Base-by-base conservation (phyloP, 2,329 filamentous ascomycete species). In the Hypoxylon sp. region DNA sequence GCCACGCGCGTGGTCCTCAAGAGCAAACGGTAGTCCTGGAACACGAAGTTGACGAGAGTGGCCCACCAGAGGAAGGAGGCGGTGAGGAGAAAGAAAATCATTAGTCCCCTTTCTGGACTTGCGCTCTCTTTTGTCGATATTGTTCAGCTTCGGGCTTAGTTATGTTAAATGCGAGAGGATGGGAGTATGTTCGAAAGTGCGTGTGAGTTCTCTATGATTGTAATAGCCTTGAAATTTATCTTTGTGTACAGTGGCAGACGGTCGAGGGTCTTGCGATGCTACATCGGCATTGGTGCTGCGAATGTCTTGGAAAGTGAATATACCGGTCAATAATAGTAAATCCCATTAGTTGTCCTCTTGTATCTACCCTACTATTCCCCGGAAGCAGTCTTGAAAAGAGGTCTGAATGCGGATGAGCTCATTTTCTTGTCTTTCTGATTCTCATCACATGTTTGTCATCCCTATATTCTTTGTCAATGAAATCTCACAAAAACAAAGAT, bases 1-100 rank as follows among this genome's bases (percentile, higher is more conserved):
- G 71, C 68, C 74, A 71, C 75, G 36, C 74, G 75, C 14, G 72
- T 36, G 9, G 73, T 52, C 6, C 28, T 50, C 19, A 75, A 43
- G 2, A 75, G 67, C 1, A 74, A 67, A 1, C 63, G 65, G n/a
- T 55, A 56, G 52, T 76, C 57, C 21, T 36, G 63, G 21, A 71
- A 21, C 21, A 75, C 36, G 70, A 68, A 72, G 62, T 74, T 52
- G 49, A 60, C 41, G 11, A 77, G 67, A 21, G 73, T 72, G 13
- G 32, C 2, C 28, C 55, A 69, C 74, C 74, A 74, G 61, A 67
- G 46, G 14, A 76, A 41, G 21, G 62, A 36, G 21, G 62, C 63
- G 53, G 49, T 70, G 25, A 70, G 11, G 25, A 73, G 17, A 58
- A 76, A 69, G 51, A 71, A 58, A 9, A 73, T 50, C 63, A 70